Evolutionary conservation across 2,329 filamentous ascomycete species (phyloP), one percentile per base, ranked within the genome.

Genomic region (Calycina marina): DNA sequence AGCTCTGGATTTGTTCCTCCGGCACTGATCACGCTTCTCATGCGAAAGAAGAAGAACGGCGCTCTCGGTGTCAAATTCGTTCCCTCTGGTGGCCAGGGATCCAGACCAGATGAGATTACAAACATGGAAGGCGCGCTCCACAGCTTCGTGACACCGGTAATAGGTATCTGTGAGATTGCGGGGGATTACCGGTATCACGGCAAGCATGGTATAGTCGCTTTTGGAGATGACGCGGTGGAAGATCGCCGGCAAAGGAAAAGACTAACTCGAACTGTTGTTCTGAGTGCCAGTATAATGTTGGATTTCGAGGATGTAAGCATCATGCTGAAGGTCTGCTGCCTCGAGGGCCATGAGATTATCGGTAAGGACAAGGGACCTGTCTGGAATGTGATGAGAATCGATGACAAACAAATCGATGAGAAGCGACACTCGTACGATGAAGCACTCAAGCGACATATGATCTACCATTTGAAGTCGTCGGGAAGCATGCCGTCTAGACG

Each of bases 91-190:
- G 9, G 5, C 14, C 14, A 12, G 4, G 18, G 20, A 14, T 14
- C 12, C 15, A 28, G 13, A 8, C 11, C 12, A 9, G 38, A 45
- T 12, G 31, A 40, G 6, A 48, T 48, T 27, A 47, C 45, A 4
- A 39, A 49, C 31, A 43, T 49, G 42, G 46, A 50, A 27, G 46
- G 45, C 11, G 42, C 40, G 1, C 34, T 48, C 31, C 46, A 49
- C 20, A 47, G 39, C 1, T 48, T 45, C 16, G 37, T 50, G 12
- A 48, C 45, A 2, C 47, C 47, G 6, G 30, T 45, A 6, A 25
- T 46, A 5, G 20, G 30, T 12, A 33, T 27, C 4, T 44, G 38
- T 30, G 43, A 43, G 13, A 47, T 48, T 25, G 20, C 32, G 6
- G 47, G 47, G 2, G 47, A 49, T 34, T 48, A 50, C 25, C 24